These are phyloP conservation scores for Aspergillus latus DNA, from an alignment of 2,329 filamentous ascomycete species.

Conservation along the genomic window DNA sequence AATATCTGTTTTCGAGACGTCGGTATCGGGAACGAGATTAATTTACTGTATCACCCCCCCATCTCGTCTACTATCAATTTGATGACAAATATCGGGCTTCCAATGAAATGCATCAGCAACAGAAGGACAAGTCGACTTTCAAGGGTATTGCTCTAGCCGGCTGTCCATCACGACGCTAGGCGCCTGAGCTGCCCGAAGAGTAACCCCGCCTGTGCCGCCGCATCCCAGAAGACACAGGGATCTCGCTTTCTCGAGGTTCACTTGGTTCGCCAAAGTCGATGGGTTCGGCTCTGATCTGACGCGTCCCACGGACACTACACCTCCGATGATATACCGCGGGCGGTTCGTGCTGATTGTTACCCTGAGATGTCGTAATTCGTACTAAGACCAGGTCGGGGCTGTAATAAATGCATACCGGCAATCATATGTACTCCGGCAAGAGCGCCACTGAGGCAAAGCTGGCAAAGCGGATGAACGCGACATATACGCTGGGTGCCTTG, in stretches of 20 bases:
- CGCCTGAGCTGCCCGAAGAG: neutral
- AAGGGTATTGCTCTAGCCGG: neutral
- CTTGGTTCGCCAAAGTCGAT: neutral
- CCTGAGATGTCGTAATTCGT: neutral
- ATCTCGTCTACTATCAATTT: neutral
- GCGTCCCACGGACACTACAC: neutral
- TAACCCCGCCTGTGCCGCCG: neutral
- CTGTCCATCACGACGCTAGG: neutral
- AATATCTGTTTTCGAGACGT: too few species aligned
- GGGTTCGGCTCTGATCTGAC: neutral
- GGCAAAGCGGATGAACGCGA: neutral
- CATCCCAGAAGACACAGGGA: neutral
- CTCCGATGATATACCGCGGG: neutral
- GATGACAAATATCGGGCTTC: neutral
- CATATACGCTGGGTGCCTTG: neutral
- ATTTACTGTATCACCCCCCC: neutral
- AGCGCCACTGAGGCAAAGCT: neutral
- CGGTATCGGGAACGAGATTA: too few species aligned
- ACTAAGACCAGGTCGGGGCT: neutral
- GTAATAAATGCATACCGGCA: neutral
- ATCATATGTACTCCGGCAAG: neutral
- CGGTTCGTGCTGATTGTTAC: neutral
- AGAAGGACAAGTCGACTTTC: neutral
- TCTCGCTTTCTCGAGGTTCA: neutral
- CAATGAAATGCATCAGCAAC: neutral